Evolutionary conservation across 2,329 filamentous ascomycete species (phyloP), one percentile per base, ranked within the genome.

Genomic region (Bipolaris zeicola): DNA sequence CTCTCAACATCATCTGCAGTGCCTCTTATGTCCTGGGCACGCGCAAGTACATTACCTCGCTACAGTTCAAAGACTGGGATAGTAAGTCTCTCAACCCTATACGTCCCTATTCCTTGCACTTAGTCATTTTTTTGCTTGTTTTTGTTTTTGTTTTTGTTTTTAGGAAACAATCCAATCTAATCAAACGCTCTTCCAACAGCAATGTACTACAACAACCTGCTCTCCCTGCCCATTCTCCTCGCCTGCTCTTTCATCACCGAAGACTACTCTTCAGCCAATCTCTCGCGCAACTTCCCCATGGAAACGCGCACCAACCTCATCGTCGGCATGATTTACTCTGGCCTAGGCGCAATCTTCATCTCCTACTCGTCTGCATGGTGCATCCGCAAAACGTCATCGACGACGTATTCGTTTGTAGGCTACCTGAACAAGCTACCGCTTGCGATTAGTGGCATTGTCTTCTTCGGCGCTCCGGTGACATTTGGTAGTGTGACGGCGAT

Each of bases 131-230:
- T 16, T 38, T 34, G 8, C 24, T 24, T 24, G 18, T 18, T 37
- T 16, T 16, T 16, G 16, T 6, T 7, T 18, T 45, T 6, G 5
- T 18, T 38, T 38, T 6, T 16, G 5, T 33, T 28, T 28, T 28
- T 16, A 1, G 26, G 8, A 1, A 31, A 31, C 10, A 2, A 13
- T 11, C 10, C 28, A 3, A 31, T 31, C 28, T 31, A 13, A 31
- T 13, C 10, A 31, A 31, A 31, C 10, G 10, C 28, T 31, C 28
- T 13, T 31, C 28, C 10, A 31, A 31, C 64, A 98, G 94, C 93
- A 72, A 99, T 98, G 95, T 98, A 94, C 82, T 99, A 99, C 84
- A 99, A 98, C 86, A 98, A 99, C 79, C 85, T 98, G 44, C 87
- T 99, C 65, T 96, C 93, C 55, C 96, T 99, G 63, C 95, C 95